Conservation (phyloP, 768 basidiomycete species). For the Mycena pura region DNA sequence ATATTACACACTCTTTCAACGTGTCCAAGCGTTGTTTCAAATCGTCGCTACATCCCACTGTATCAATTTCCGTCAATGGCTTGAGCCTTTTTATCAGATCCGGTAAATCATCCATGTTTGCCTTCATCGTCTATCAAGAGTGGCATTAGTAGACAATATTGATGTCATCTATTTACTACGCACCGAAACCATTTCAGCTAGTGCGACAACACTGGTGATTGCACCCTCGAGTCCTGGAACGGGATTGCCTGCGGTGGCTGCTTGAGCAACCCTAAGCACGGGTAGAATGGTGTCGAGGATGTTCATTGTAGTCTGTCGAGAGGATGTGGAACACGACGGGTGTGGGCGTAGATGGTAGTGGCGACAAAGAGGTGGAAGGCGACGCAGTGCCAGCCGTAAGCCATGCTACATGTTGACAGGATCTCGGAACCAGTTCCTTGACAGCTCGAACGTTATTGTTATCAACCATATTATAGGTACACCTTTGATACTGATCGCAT, state of each 20-base stretch:
- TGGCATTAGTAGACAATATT: neutral
- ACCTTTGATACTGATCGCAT: conserved; percentile 4
- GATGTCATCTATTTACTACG: neutral
- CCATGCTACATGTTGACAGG: neutral
- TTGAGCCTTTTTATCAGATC: neutral
- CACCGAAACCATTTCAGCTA: conserved; percentile 5
- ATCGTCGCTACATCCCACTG: neutral
- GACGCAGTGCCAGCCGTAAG: neutral
- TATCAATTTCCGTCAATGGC: neutral
- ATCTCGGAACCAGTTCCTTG: neutral
- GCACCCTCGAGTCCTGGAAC: conserved; percentile 3
- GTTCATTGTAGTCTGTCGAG: conserved; percentile 4
- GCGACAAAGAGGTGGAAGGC: neutral
- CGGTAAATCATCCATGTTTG: neutral
- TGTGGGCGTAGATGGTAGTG: conserved; percentile 2
- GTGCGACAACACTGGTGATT: neutral
- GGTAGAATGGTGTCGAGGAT: conserved; percentile 2
- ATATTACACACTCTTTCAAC: neutral
- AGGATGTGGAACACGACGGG: neutral
- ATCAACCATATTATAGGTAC: too few species aligned
- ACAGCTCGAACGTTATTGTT: too few species aligned
- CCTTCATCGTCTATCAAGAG: neutral
- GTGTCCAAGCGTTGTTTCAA: neutral
- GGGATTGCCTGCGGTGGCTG: neutral
- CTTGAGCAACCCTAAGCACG: neutral